These are phyloP conservation scores for Mortierella polycephala DNA, from an alignment of 371 early-diverging fungal genomes.

Conservation along the genomic window DNA sequence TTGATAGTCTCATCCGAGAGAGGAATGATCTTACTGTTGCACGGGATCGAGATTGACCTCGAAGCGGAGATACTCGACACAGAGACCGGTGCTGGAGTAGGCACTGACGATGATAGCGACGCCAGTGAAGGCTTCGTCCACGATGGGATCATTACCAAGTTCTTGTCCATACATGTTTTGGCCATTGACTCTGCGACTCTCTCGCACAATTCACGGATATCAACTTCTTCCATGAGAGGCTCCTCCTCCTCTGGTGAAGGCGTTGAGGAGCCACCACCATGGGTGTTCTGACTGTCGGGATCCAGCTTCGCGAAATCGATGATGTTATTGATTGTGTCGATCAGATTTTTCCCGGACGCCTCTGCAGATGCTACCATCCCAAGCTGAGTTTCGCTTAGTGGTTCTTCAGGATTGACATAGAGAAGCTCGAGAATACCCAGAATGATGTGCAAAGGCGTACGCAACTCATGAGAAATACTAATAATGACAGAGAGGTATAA, in stretches of 20 bases:
- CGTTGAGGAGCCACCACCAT: conserved; percentile 7
- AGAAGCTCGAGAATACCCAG: conserved; percentile 54
- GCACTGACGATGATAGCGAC: conserved; percentile 21
- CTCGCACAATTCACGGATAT: conserved; percentile 47
- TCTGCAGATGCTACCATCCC: conserved; percentile 47
- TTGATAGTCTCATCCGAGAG: conserved; percentile 10
- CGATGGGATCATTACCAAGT: conserved; percentile 30
- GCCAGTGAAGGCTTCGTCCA: conserved; percentile 44
- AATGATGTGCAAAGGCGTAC: conserved; percentile 58
- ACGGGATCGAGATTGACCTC: background rate
- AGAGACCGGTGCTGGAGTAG: conserved; percentile 15
- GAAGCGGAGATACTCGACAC: conserved; percentile 8
- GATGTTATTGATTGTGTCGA: conserved; percentile 53
- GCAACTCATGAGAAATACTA: conserved; percentile 56
- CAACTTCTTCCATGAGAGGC: conserved; percentile 42
- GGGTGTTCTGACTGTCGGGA: conserved; percentile 25
- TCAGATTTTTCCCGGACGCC: conserved; percentile 44
- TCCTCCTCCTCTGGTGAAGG: conserved; percentile 14
- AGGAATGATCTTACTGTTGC: background rate
- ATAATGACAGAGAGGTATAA: background rate
- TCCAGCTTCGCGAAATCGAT: conserved; percentile 57
- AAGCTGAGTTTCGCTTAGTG: conserved; percentile 40
- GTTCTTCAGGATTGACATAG: conserved; percentile 46
- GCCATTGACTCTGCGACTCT: conserved; percentile 39
- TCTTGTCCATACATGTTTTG: conserved; percentile 41